Conservation (phyloP, 2,329 filamentous ascomycete genomes). For the Talaromyces rugulosus region DNA sequence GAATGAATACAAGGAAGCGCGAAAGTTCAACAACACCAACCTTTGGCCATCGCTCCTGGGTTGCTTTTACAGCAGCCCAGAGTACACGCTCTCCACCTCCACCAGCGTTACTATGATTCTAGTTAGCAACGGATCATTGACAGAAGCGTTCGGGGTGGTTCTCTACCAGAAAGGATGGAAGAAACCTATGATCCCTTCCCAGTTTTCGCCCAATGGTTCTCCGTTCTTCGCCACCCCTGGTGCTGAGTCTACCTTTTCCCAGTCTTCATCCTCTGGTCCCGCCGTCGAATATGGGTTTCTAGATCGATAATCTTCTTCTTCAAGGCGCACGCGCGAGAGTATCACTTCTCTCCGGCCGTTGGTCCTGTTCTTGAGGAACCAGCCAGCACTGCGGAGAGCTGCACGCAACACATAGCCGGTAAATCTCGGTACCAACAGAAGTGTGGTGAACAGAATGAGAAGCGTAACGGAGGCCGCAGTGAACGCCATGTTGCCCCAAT, state of each 20-base stretch:
- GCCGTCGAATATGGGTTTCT: constrained; percentile 14
- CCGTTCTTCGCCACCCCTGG: constrained; percentile 43
- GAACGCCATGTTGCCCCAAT: constrained; percentile 26
- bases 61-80: constrained; percentile 91
- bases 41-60: constrained; percentile 81
- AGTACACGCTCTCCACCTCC: constrained; percentile 93
- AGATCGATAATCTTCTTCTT: constrained; percentile 33
- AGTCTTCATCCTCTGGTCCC: constrained; percentile 56
- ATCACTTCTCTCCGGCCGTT: constrained; percentile 59
- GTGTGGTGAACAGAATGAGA: constrained; percentile 29
- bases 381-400: constrained; percentile 49
- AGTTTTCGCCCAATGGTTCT: constrained; percentile 53
- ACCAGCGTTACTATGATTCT: constrained; percentile 72
- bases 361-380: constrained; percentile 60
- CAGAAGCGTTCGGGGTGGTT: background rate
- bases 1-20: background rate
- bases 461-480: constrained; percentile 28
- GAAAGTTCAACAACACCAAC: background rate
- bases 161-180: constrained; percentile 93
- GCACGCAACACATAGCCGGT: constrained; percentile 29
- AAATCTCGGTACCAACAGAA: constrained; percentile 31
- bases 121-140: constrained; percentile 2
- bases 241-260: constrained; percentile 63
- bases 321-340: constrained; percentile 41
- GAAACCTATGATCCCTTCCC: constrained; percentile 86